Evolutionary conservation across 192 early-diverging fungal genomes (phyloP).

Genomic region (Backusella liffmaniae): DNA sequence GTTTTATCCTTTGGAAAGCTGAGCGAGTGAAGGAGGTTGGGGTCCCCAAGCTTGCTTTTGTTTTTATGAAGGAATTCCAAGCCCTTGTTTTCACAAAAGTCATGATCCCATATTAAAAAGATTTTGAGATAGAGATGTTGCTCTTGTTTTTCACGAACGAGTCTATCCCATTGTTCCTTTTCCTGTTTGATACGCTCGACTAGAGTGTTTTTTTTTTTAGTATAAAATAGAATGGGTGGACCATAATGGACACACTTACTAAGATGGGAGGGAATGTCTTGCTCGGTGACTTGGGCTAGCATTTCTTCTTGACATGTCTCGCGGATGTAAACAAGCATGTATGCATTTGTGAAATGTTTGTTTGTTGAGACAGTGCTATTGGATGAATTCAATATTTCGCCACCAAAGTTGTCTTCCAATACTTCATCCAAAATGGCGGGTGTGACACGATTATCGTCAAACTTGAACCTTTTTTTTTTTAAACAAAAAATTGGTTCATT

Average conservation of each 20-base stretch:
- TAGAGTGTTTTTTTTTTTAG: background rate
- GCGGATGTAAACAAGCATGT: slow-evolving; percentile 98
- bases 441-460: slow-evolving; percentile 94
- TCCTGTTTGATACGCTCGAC: slow-evolving; percentile 65
- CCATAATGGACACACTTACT: background rate
- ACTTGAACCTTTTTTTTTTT: slow-evolving; percentile 56
- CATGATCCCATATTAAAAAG: slow-evolving; percentile 60
- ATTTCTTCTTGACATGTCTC: slow-evolving; percentile 70
- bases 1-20: slow-evolving; percentile 50
- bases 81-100: slow-evolving; percentile 69
- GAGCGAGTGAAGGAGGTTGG: background rate
- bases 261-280: slow-evolving; percentile 80
- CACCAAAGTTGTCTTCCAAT: slow-evolving; percentile 95
- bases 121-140: slow-evolving; percentile 64
- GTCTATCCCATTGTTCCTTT: slow-evolving; percentile 51
- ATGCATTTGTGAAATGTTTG: slow-evolving; percentile 94
- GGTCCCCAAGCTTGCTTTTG: slow-evolving; percentile 28
- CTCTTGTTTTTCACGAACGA: slow-evolving; percentile 69
- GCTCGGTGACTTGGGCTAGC: slow-evolving; percentile 57
- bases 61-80: slow-evolving; percentile 72
- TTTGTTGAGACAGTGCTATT: slow-evolving; percentile 28
- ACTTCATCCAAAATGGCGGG: slow-evolving; percentile 79
- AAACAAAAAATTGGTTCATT: background rate
- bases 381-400: slow-evolving; percentile 46
- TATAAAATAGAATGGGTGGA: background rate